These are phyloP conservation scores for Viridothelium virens DNA, from an alignment of 495 filamentous ascomycete species.

Conservation along the genomic window DNA sequence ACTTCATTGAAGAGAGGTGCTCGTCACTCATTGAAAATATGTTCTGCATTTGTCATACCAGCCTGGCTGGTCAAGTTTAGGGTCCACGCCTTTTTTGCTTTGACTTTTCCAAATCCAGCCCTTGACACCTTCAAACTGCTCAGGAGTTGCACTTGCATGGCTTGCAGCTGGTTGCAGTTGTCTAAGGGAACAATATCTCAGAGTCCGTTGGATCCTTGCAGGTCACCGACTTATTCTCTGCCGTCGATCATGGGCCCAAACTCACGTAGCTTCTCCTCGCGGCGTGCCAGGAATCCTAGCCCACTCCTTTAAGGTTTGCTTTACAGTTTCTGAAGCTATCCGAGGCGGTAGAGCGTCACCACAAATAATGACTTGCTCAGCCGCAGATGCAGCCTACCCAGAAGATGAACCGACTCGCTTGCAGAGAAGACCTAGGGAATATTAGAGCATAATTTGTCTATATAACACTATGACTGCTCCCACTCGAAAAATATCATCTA, in stretches of 20 bases:
- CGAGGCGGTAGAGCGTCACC: not conserved
- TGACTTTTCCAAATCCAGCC: not conserved
- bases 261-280: not conserved
- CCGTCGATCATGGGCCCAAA: not conserved
- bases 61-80: not conserved
- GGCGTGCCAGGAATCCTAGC: not conserved
- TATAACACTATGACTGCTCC: not conserved
- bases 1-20: not conserved
- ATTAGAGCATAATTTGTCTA: not conserved
- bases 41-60: not conserved
- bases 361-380: not conserved
- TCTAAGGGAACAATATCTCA: not conserved
- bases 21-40: not conserved
- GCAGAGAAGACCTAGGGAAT: not conserved
- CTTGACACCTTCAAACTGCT: not conserved
- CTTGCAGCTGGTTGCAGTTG: not conserved
- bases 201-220: not conserved
- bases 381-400: not conserved
- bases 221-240: not conserved
- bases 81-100: not conserved
- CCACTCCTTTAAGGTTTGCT: not conserved
- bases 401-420: not conserved
- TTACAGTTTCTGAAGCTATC: not conserved
- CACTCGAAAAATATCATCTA: not conserved
- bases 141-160: not conserved